Percentiles rank a stretch among this genome's conserved stretches.
phyloP scores from a whole-genome alignment of 192 early-diverging fungal genomes.

The Backusella morwellensis region DNA sequence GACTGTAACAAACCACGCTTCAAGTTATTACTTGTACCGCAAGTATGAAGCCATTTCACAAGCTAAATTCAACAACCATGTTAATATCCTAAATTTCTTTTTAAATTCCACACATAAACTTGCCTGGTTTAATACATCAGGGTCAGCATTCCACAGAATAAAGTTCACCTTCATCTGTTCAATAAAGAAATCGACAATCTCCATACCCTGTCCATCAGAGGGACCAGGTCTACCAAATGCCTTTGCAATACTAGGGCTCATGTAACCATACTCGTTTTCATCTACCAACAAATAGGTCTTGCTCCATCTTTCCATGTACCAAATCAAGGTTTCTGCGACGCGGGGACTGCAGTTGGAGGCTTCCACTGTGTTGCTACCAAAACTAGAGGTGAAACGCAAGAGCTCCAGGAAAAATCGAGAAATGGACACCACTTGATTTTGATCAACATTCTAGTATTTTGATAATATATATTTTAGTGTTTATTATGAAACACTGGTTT shows the following conservation, averaged over 20 bases:
- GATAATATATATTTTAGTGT: background rate
- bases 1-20: constrained; percentile 51
- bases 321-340: constrained; percentile 66
- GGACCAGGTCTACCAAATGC: constrained; percentile 52
- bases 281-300: constrained; percentile 67
- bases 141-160: constrained; percentile 68
- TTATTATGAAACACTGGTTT: background rate
- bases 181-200: constrained; percentile 63
- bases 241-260: constrained; percentile 49
- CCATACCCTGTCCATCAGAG: constrained; percentile 52
- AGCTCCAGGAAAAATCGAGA: constrained; percentile 48
- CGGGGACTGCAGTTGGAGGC: constrained; percentile 67
- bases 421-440: constrained; percentile 52
- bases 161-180: constrained; percentile 58
- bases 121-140: constrained; percentile 62
- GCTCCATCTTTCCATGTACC: constrained; percentile 75
- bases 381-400: constrained; percentile 49
- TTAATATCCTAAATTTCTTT: too few species aligned
- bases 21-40: constrained; percentile 36
- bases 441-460: constrained; percentile 15
- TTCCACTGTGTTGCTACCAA: constrained; percentile 45
- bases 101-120: background rate
- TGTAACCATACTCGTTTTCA: constrained; percentile 51
- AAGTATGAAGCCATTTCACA: constrained; percentile 44
- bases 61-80: background rate